Evolutionary conservation across 805 yeast genomes (phyloP).

Genomic region (Pichia thaimueangensis): DNA sequence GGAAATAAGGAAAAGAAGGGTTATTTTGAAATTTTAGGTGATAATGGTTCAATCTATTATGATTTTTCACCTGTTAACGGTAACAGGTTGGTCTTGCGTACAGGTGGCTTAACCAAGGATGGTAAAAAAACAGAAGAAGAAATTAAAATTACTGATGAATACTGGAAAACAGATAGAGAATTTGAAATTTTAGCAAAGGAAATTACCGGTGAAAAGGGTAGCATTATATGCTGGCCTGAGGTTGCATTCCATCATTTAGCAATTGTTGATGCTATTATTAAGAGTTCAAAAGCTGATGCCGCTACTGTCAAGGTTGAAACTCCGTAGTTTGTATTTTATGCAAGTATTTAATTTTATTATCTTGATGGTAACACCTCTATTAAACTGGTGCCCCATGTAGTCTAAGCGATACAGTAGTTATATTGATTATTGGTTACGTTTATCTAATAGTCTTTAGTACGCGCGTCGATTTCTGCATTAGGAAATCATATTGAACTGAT

Average conservation of each 20-base stretch:
- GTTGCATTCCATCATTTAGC: slow-evolving; percentile 91
- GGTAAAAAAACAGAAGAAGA: slow-evolving; percentile 33
- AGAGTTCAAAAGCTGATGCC: slow-evolving; percentile 52
- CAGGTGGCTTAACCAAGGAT: slow-evolving; percentile 54
- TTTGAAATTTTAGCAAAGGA: slow-evolving; percentile 41
- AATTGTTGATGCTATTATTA: slow-evolving; percentile 76
- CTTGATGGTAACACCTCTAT: no score
- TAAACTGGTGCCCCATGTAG: no score
- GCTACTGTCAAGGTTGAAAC: slow-evolving; percentile 26
- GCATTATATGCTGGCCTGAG: slow-evolving; percentile 47
- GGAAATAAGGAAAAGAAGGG: slow-evolving; percentile 74
- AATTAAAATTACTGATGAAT: slow-evolving; percentile 38
- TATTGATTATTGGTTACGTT: background rate
- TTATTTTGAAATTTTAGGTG: slow-evolving; percentile 68
- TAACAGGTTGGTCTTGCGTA: slow-evolving; percentile 32
- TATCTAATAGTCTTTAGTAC: no score
- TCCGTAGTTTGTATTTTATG: no score
- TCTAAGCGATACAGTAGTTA: no score
- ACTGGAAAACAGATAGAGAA: slow-evolving; percentile 37
- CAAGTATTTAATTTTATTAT: no score
- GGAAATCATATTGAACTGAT: no score
- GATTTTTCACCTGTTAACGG: slow-evolving; percentile 52
- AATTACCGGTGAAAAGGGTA: slow-evolving; percentile 20
- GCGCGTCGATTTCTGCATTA: background rate
- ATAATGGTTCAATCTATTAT: slow-evolving; percentile 64